phyloP scores from a whole-genome alignment of 1,284 basidiomycete genomes.

The Naganishia liquefaciens region DNA sequence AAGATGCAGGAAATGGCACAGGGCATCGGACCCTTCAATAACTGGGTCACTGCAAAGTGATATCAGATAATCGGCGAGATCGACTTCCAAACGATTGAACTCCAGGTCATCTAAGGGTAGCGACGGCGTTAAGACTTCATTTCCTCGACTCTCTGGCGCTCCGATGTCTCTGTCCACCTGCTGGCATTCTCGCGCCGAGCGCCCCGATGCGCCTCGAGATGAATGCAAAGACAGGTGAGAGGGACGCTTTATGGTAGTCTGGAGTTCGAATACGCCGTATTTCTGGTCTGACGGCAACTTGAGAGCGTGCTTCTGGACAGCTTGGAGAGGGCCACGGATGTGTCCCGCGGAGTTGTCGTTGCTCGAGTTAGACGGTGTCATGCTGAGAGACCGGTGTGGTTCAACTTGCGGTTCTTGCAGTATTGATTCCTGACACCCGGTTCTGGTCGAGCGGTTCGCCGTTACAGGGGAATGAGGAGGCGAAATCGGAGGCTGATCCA shows the following conservation, averaged over 20 bases:
- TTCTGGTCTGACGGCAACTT: not conserved
- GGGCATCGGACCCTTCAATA: no score
- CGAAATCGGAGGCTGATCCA: conserved; percentile 3
- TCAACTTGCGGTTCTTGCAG: not conserved
- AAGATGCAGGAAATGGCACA: not conserved
- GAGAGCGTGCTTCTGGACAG: not conserved
- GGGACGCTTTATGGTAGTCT: no score
- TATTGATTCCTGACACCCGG: not conserved
- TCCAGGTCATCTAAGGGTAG: not conserved
- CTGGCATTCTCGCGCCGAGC: not conserved
- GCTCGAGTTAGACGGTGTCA: conserved; percentile 18
- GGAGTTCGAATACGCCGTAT: not conserved
- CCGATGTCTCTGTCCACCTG: no score
- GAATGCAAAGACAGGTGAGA: not conserved
- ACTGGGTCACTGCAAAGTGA: not conserved
- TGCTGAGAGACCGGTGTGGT: not conserved
- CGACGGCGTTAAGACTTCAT: not conserved
- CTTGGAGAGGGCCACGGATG: not conserved
- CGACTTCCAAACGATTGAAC: conserved; percentile 11
- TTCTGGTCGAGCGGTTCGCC: not conserved
- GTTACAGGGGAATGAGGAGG: conserved; percentile 12
- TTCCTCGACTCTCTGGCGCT: no score
- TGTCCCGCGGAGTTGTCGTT: not conserved
- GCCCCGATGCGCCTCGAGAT: not conserved
- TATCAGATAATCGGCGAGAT: conserved; percentile 12